Evolutionary conservation across 2,329 filamentous ascomycete species (phyloP), one percentile per base, ranked within the genome.

Genomic region (Hypoxylon sp.): DNA sequence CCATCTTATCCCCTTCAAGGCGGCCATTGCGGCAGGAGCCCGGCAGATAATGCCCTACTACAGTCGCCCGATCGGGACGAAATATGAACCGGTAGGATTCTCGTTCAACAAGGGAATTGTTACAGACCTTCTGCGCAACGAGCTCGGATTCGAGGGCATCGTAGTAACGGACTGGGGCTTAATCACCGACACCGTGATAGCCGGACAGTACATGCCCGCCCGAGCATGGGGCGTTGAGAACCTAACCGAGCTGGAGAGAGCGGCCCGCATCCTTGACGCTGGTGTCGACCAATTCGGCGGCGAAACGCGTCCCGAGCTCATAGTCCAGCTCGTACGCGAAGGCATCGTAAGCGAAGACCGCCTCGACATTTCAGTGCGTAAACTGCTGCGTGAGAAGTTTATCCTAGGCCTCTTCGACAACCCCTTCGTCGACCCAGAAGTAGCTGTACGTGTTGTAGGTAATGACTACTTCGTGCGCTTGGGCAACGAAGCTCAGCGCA

Each of bases 31-130:
- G 1, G 84, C 82, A 1, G 84, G 84, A 15, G 80, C 84, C 0
- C 74, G 83, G 1, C 84, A 86, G 66, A 86, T 87, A 60, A 86
- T 87, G 84, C 83, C 83, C 0, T 85, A 84, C 73, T 85, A 85
- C 70, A 83, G 82, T 0, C 78, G 82, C 0, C 84, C 85, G 0
- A 80, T 86, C 17, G 82, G 80, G 1, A 83, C 82, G 0, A 73
- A 82, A 24, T 84, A 80, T 57, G 83, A 85, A 71, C 74, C 82
- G 11, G 82, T 86, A 6, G 85, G 80, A 0, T 85, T 86, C 70
- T 80, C 80, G 0, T 86, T 87, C 75, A 86, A 87, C 77, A 85
- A 83, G 66, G 79, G 76, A 1, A 81, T 87, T 35, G 79, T 87
- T 51, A 87, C 85, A 0, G 83, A 81, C 32, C 80, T 87, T 0